These are phyloP conservation scores for Diaporthe sp. DNA, from an alignment of 2,329 filamentous ascomycete genomes.

Conservation along the genomic window DNA sequence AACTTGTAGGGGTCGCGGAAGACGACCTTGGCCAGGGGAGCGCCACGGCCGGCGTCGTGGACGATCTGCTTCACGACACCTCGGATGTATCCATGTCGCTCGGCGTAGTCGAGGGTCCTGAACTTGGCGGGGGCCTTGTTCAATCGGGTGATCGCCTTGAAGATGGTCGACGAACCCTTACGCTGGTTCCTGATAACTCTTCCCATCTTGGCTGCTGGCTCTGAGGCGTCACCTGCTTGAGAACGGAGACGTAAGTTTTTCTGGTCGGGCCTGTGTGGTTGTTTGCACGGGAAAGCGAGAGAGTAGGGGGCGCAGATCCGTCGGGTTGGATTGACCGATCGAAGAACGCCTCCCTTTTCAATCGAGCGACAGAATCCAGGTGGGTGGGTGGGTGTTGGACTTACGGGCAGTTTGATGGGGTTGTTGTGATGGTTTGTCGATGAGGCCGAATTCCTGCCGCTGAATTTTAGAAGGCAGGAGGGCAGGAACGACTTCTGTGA, in stretches of 20 bases:
- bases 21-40: constrained; percentile 94
- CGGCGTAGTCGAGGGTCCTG: constrained; percentile 95
- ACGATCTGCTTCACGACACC: constrained; percentile 99
- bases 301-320: not conserved
- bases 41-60: constrained; percentile 98
- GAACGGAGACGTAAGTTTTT: constrained; percentile 32
- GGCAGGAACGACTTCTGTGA: constrained; percentile 18
- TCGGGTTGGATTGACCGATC: constrained; percentile 6
- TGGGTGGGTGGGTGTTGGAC: constrained; percentile 31
- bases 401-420: constrained; percentile 41
- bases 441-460: constrained; percentile 6
- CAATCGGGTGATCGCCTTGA: constrained; percentile 86
- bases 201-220: constrained; percentile 62
- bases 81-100: constrained; percentile 97
- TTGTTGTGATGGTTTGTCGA: constrained; percentile 34
- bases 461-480: constrained; percentile 31
- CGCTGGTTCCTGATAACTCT: constrained; percentile 77
- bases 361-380: constrained; percentile 14
- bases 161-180: constrained; percentile 72
- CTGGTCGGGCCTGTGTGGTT: constrained; percentile 9
- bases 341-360: constrained; percentile 25
- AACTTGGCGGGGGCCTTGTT: constrained; percentile 97
- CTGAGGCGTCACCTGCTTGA: constrained; percentile 38
- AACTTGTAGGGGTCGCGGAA: constrained; percentile 99
- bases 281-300: not conserved